Base-by-base conservation (phyloP, 2,329 filamentous ascomycete species). In the Fusarium nelsonii region DNA sequence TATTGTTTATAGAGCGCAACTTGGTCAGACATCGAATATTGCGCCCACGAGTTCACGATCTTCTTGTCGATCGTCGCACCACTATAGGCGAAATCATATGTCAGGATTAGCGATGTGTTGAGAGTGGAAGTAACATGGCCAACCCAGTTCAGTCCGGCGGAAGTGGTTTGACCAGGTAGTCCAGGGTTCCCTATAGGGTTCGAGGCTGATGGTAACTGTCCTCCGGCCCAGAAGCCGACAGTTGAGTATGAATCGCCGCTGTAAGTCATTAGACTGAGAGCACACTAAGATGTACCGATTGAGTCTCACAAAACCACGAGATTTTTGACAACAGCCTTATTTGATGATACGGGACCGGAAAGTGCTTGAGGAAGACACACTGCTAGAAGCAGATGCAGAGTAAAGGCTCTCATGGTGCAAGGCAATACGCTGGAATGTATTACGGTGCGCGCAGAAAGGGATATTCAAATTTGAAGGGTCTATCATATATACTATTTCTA, bases 181-280 rank as follows among this genome's bases (percentile, higher is more conserved):
- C 45, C 39, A 5, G 69, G 69, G 46, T 72, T 72, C 1, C 69
- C 70, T 10, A 72, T 67, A 1, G 69, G 70, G 2, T 59, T 65
- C 3, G 40, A 46, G 6, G 54, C 30, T 3, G 68, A 58, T 7
- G 68, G 65, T 0, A 70, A 46, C 8, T 64, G 44, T 32, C 56
- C 64, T 11, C 63, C 68, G 5, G 64, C 56, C 68, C 68, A 70
- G 26, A 70, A 70, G 1, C 68, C 68, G 6, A 67, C 60, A 1
- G 70, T 57, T 3, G 70, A 70, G 26, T 72, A 72, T 4, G 70
- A 72, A 52, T 72, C 70, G 6, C 70, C 70, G 50, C 65, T 68
- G 15, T 1, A 2, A 0, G 3, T 1, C 7, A 8, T 51, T 3
- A 53, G 53, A 18, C 3, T 8, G 18, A 34, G 28, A 4, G 1